Percentiles rank a stretch among this genome's conserved stretches.
These are phyloP conservation scores for Cryptosporidium ubiquitum DNA, from an alignment of 169 alveolate genomes.

Conservation along the genomic window DNA sequence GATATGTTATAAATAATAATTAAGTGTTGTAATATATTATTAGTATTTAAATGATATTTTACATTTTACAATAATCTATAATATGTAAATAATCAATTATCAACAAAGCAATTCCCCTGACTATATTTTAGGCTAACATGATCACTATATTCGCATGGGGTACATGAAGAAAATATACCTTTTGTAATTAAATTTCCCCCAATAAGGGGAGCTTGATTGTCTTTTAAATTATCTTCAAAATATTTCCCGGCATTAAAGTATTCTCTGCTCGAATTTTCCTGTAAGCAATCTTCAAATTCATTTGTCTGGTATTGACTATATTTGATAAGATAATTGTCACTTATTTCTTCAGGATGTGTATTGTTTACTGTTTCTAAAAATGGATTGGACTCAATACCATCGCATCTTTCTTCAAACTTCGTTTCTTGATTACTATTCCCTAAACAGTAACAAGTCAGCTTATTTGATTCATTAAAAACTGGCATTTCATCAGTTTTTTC, in stretches of 20 bases:
- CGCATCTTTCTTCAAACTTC: conserved; percentile 4
- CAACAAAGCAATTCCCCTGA: conserved; percentile 71
- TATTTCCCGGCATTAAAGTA: background rate
- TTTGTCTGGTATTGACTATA: background rate
- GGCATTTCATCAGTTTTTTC: conserved; percentile 12
- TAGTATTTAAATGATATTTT: background rate
- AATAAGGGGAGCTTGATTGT: background rate
- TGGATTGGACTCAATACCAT: background rate
- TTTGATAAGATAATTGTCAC: background rate
- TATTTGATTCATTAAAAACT: conserved; percentile 23
- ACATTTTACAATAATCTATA: background rate
- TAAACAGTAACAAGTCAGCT: conserved; percentile 47
- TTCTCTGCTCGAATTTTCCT: background rate
- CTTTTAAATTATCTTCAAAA: background rate
- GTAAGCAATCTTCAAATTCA: background rate
- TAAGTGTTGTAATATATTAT: background rate
- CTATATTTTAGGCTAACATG: conserved; percentile 37
- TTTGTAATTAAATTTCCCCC: background rate
- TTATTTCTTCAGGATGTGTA: background rate
- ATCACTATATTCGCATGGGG: conserved; percentile 41
- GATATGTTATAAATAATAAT: background rate
- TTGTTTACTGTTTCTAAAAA: background rate
- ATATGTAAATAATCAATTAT: conserved; percentile 8
- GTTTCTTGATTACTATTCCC: conserved; percentile 27
- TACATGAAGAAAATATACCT: conserved; percentile 42